phyloP scores from a whole-genome alignment of 2,329 filamentous ascomycete species.

The Neofusicoccum umdonicola region DNA sequence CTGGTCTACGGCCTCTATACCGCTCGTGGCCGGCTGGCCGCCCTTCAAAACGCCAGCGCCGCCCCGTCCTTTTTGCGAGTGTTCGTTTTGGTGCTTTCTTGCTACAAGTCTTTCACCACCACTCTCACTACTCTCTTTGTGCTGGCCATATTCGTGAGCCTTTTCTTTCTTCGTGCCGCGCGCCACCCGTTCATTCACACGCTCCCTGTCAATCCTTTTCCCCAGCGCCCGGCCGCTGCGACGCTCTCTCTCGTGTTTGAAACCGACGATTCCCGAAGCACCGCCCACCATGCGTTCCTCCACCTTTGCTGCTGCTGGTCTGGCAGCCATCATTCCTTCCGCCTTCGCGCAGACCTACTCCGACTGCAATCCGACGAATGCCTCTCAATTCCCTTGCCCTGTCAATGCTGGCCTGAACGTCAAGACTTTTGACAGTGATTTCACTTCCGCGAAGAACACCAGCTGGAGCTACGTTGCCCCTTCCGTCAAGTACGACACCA shows the following conservation, averaged over 20 bases:
- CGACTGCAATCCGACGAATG: slow-evolving; percentile 42
- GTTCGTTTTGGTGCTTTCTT: slow-evolving; percentile 4
- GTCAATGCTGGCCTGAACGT: slow-evolving; percentile 43
- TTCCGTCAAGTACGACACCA: slow-evolving; percentile 43
- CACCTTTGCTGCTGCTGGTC: slow-evolving; percentile 5
- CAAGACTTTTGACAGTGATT: slow-evolving; percentile 40
- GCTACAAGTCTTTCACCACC: slow-evolving; percentile 2
- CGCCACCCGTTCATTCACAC: slow-evolving; percentile 4
- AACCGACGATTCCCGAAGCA: background rate
- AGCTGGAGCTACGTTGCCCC: slow-evolving; percentile 39
- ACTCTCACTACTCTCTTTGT: slow-evolving; percentile 7
- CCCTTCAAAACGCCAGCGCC: slow-evolving; percentile 9
- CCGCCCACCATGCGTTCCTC: slow-evolving; percentile 9
- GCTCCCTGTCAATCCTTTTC: background rate
- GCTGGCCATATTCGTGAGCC: slow-evolving; percentile 6
- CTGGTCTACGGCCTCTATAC: background rate
- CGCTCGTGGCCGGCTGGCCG: background rate
- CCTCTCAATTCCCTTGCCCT: slow-evolving; percentile 42
- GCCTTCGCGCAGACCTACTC: slow-evolving; percentile 46
- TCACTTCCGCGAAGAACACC: slow-evolving; percentile 41
- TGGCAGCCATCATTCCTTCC: slow-evolving; percentile 23
- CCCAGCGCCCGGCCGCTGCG: slow-evolving; percentile 1
- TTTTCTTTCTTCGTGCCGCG: background rate
- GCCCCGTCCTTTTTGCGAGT: background rate
- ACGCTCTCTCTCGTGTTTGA: background rate